Conservation (phyloP, 192 early-diverging fungal species). For the Coemansia sp. region DNA sequence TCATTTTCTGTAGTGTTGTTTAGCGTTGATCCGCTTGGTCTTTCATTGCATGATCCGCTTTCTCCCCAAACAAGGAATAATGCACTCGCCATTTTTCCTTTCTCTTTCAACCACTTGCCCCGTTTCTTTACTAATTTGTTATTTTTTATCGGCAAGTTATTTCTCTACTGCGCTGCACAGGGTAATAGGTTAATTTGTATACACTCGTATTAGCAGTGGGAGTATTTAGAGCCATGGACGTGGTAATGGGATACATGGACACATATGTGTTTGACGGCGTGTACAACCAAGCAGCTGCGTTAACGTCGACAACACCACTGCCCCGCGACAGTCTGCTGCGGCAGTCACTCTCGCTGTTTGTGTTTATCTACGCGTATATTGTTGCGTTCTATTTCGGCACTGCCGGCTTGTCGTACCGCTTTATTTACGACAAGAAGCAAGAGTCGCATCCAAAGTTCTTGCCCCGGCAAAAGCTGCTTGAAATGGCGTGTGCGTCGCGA, state of each 20-base stretch:
- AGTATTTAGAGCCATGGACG: conserved; percentile 57
- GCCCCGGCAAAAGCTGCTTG: conserved; percentile 82
- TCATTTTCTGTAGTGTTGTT: too few species aligned
- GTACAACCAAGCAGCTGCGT: conserved; percentile 57
- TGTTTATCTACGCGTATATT: conserved; percentile 71
- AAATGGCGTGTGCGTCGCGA: conserved; percentile 75
- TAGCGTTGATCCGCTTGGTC: too few species aligned
- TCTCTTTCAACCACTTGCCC: not conserved
- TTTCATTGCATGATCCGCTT: too few species aligned
- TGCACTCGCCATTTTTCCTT: too few species aligned
- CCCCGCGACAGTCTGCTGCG: conserved; percentile 67
- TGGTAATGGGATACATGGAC: conserved; percentile 63
- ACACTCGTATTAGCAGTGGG: too few species aligned
- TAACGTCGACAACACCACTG: conserved; percentile 42
- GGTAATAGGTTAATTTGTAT: not conserved
- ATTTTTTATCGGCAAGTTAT: not conserved
- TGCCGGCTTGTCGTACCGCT: conserved; percentile 74
- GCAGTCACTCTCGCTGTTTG: conserved; percentile 69
- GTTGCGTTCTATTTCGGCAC: conserved; percentile 79
- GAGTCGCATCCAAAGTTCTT: conserved; percentile 93
- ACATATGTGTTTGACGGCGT: conserved; percentile 62
- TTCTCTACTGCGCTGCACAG: not conserved
- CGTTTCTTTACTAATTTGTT: not conserved
- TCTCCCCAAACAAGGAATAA: too few species aligned
- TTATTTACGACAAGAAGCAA: conserved; percentile 86